Base-by-base conservation (phyloP, 345 rosid species). In the Rhizophora mangle region DNA sequence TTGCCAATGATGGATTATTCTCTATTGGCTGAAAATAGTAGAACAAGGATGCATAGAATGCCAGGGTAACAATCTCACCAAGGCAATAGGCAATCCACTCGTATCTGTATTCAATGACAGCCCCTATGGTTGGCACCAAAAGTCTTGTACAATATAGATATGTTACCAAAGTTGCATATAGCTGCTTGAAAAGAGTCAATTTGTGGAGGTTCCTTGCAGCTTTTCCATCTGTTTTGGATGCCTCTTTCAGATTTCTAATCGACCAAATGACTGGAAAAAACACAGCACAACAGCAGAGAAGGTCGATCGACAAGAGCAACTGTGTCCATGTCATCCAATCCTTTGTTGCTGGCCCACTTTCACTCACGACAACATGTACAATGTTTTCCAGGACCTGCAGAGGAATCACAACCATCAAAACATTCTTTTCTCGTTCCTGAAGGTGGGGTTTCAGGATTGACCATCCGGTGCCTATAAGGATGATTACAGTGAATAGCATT, bases 231-330 rank as follows among this genome's bases (percentile, higher is more conserved):
- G 80, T 76, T 59, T 78, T 79, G 1, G 85, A 80, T 0, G 88
- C 85, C 74, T 84, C 85, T 20, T 73, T 60, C 20, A 86, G 83
- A 68, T 74, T 74, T 4, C 72, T 62, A 6, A 86, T 86, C 3
- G 88, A 86, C 88, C 90, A 86, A n/a, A 84, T 61, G 30, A 86
- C 81, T 0, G 90, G 90, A 7, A 80, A 81, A 22, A 86, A 73
- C 79, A 86, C 88, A 0, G 86, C 82, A 59, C 75, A 80, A 21
- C 90, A 86, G 27, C 90, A 86, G 1, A 77, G 62, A 1, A 86
- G 61, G 49, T 86, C 88, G 7, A 84, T 78, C 67, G 82, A 54
- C 55, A 86, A 36, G 73, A 84, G 83, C 58, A 82, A 43, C 2
- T 81, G 85, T 51, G 78, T 82, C 90, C 90, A 86, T 1, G 85